These are phyloP conservation scores for Colletotrichum chlorophyti DNA, from an alignment of 2,329 filamentous ascomycete species.

Conservation along the genomic window DNA sequence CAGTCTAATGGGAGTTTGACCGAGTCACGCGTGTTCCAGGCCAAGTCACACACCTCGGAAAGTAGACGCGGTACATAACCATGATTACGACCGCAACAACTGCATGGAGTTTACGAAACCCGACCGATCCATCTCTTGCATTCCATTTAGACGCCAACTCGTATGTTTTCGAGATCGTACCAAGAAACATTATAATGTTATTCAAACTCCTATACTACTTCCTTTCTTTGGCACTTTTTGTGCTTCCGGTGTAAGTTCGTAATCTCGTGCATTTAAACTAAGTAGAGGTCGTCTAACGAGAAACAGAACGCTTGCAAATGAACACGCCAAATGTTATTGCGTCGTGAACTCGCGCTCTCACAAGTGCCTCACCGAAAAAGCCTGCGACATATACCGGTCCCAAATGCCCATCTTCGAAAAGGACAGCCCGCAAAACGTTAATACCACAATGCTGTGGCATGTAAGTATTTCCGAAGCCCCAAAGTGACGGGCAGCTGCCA, in stretches of 20 bases:
- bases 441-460: not conserved
- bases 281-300: not conserved
- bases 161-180: not conserved
- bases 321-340: conserved; percentile 6
- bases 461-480: not conserved
- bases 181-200: not conserved
- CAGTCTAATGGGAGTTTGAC: not conserved
- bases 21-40: not conserved
- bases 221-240: not conserved
- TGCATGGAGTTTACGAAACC: too few species aligned
- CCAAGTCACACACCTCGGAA: not conserved
- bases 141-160: too few species aligned
- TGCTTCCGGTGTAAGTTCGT: not conserved
- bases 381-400: conserved; percentile 3
- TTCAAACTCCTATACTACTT: not conserved
- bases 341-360: not conserved
- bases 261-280: not conserved
- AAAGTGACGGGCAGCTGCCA: not conserved
- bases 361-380: not conserved
- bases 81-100: too few species aligned
- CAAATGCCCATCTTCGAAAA: not conserved
- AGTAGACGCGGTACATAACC: too few species aligned
- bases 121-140: too few species aligned
- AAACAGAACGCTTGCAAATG: not conserved
- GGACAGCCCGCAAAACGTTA: not conserved